Base-by-base conservation (phyloP, 306 rosid species). In the Arachis hypogaea region DNA sequence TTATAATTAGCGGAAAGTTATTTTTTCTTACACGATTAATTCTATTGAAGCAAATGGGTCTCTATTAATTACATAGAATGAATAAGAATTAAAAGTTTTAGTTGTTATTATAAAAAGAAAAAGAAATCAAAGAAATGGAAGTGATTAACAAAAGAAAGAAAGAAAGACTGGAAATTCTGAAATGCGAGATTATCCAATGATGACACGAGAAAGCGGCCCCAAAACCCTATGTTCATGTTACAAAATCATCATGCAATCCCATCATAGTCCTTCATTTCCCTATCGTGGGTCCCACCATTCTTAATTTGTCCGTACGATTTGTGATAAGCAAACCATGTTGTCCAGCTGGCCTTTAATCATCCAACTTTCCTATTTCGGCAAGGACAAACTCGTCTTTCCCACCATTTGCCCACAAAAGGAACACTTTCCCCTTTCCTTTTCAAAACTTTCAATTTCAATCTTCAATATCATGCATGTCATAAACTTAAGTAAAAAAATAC, bases 301-400 rank as follows among this genome's bases (percentile, higher is more conserved):
- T 59, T 54, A 1, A 22, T 43, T 0, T 4, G 42, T 50, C 82
- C 72, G 72, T 83, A 73, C 78, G 73, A 46, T 55, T 55, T 57
- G 46, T 68, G 63, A 72, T 68, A 5, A 63, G 38, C 46, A 77
- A 5, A 59, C 46, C 72, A 69, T 80, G 80, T 77, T 77, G 44
- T 75, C 75, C 74, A 80, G 78, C 80, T 84, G 69, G 55, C 69
- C 41, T 59, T 63, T 59, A 57, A 71, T 69, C 41, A 55, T 79
- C 29, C 30, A 46, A 29, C 28, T 80, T 84, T 80, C 87, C 78
- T 16, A 73, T 77, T 84, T 73, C 29, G 80, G 87, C 59, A 84
- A 70, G 60, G 64, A 80, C 65, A 64, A 69, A 40, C 59, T 11
- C 57, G 0, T 42, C 66, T 65, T 68, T 63, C 71, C 46, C 68